phyloP scores from a whole-genome alignment of 306 rosid genomes.

The Vigna angularis region DNA sequence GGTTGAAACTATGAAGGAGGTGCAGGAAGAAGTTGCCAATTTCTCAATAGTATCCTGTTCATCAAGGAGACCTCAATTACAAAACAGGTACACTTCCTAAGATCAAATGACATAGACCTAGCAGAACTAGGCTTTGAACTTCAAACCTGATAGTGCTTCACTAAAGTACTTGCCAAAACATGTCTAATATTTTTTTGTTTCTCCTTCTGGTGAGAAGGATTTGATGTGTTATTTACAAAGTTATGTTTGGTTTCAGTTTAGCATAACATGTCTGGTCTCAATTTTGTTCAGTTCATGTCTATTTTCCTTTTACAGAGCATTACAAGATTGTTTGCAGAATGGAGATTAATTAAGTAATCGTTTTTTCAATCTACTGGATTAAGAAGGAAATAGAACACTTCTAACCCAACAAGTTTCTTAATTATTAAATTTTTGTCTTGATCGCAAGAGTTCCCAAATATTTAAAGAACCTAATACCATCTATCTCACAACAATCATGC shows the following conservation, averaged over 20 bases:
- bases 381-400: too few relatives aligned
- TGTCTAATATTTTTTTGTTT: too few relatives aligned
- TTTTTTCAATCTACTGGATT: background rate
- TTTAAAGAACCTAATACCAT: conserved; percentile 17
- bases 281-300: background rate
- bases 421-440: background rate
- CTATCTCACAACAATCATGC: conserved; percentile 17
- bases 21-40: background rate
- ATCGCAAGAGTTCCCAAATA: background rate
- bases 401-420: background rate
- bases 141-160: background rate
- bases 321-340: background rate
- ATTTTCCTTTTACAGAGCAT: background rate
- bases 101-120: background rate
- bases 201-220: background rate
- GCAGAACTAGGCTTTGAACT: background rate
- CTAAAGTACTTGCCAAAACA: background rate
- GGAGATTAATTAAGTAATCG: background rate
- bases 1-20: too few relatives aligned
- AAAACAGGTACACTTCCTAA: background rate
- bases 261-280: background rate
- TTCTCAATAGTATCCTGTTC: background rate
- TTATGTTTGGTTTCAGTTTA: background rate
- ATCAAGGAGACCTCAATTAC: background rate
- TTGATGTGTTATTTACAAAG: too few relatives aligned